Conservation (phyloP, 2,329 filamentous ascomycete genomes). For the Clonostachys rosea region DNA sequence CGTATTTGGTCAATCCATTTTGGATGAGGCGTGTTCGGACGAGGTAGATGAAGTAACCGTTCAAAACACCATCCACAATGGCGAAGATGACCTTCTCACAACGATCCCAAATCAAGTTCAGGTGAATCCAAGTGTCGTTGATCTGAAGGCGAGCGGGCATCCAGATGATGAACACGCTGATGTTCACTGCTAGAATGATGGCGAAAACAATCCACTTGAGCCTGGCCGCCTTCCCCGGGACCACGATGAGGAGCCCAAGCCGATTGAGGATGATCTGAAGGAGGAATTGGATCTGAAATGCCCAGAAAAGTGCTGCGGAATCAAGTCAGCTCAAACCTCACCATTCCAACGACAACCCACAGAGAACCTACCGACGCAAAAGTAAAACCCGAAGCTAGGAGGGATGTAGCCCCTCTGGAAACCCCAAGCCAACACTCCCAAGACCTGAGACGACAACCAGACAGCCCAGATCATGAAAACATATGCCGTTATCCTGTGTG, state of each 20-base stretch:
- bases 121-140: conserved; percentile 27
- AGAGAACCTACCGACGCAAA: not conserved
- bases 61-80: conserved; percentile 40
- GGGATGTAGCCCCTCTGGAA: conserved; percentile 21
- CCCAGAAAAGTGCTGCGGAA: too few species aligned
- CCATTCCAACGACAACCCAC: not conserved
- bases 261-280: too few species aligned
- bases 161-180: conserved; percentile 49
- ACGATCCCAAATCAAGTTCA: conserved; percentile 48
- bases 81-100: conserved; percentile 46
- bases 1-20: conserved; percentile 42
- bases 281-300: too few species aligned
- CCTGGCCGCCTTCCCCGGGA: too few species aligned
- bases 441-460: conserved; percentile 21
- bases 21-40: conserved; percentile 38
- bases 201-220: conserved; percentile 19
- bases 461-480: conserved; percentile 33
- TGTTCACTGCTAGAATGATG: conserved; percentile 43
- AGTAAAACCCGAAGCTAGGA: not conserved
- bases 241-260: too few species aligned
- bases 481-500: conserved; percentile 25
- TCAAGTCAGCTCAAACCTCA: too few species aligned
- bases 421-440: conserved; percentile 27
- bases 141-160: conserved; percentile 43
- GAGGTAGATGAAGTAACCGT: conserved; percentile 42